Evolutionary conservation across 805 yeast species (phyloP).

Genomic region (Lipomyces anomalus): DNA sequence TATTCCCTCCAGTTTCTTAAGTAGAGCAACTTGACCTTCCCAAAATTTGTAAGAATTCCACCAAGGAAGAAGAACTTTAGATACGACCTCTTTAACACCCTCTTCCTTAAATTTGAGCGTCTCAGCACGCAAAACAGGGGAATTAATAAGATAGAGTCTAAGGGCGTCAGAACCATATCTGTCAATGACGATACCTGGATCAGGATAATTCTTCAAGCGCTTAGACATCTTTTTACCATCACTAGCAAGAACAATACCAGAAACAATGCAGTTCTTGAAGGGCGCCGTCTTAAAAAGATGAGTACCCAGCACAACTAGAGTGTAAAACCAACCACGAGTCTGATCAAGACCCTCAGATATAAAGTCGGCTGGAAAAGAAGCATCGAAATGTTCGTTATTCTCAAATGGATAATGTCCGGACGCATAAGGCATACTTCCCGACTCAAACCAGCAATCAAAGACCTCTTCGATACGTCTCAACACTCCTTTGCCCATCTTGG

Average conservation of each 20-base stretch:
- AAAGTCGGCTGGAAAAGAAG: constrained; percentile 92
- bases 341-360: constrained; percentile 98
- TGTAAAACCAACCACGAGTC: constrained; percentile 99
- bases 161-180: constrained; percentile 97
- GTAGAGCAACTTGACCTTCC: constrained; percentile 85
- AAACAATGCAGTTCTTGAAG: constrained; percentile 87
- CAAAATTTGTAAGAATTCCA: constrained; percentile 96
- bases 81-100: constrained; percentile 96
- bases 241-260: constrained; percentile 93
- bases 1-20: constrained; percentile 65
- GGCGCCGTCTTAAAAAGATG: constrained; percentile 91
- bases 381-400: constrained; percentile 59
- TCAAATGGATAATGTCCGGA: constrained; percentile 96
- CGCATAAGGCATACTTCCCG: constrained; percentile 99
- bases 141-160: constrained; percentile 90
- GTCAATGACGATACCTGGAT: constrained; percentile 74
- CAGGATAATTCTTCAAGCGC: constrained; percentile 96
- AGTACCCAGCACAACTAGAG: constrained; percentile 90
- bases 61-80: constrained; percentile 96
- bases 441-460: constrained; percentile 99
- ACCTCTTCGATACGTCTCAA: constrained; percentile 93
- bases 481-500: constrained; percentile 78
- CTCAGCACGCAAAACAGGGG: constrained; percentile 96
- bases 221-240: constrained; percentile 99
- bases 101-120: constrained; percentile 95